Evolutionary conservation across 2,329 filamentous ascomycete species (phyloP).

Genomic region (Aaosphaeria arxii): DNA sequence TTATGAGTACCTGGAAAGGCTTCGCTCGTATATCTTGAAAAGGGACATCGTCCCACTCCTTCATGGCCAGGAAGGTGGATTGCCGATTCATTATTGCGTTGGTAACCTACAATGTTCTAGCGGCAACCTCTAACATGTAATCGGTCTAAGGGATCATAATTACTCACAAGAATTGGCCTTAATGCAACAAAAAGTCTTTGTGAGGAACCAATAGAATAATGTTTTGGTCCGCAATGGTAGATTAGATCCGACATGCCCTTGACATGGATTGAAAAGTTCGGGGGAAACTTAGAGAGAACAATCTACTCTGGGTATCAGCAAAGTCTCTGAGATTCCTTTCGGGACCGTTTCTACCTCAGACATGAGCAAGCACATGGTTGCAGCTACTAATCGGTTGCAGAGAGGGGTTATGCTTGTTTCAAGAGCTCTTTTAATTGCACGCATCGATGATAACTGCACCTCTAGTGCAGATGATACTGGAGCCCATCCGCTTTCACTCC

Average conservation of each 20-base stretch:
- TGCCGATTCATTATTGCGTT: not conserved
- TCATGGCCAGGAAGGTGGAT: not conserved
- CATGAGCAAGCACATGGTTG: not conserved
- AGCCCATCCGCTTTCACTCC: not conserved
- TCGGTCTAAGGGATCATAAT: not conserved
- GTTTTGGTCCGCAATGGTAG: not conserved
- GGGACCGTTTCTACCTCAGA: not conserved
- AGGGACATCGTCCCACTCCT: not conserved
- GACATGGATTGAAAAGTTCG: not conserved
- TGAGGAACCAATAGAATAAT: not conserved
- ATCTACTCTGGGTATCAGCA: not conserved
- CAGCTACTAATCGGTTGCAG: not conserved
- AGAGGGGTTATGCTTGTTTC: not conserved
- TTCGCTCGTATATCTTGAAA: not conserved
- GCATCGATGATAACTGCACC: not conserved
- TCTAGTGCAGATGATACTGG: not conserved
- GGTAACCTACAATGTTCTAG: not conserved
- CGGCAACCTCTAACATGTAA: not conserved
- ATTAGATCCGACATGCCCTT: not conserved
- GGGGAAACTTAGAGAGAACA: not conserved
- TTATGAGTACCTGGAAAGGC: not conserved
- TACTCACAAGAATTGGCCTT: not conserved
- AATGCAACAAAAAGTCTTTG: not conserved
- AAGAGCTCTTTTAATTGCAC: not conserved
- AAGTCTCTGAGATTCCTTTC: not conserved